Conservation (phyloP, 2,329 filamentous ascomycete species). For the Ploettnerulaceae sp. region DNA sequence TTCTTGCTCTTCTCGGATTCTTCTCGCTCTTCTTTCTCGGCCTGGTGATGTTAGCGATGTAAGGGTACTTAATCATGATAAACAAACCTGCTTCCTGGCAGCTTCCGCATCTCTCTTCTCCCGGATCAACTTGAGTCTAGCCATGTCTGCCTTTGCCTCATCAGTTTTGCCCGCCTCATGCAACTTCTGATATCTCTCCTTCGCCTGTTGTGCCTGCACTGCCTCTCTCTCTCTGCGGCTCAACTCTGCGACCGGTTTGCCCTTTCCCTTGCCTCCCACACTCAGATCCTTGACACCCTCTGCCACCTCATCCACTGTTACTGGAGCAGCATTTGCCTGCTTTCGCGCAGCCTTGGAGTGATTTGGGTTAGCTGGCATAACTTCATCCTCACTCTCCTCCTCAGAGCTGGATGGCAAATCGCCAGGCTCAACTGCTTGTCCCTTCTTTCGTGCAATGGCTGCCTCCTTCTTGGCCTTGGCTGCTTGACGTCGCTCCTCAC, state of each 20-base stretch:
- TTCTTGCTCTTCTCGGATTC: conserved; percentile 38
- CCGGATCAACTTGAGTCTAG: conserved; percentile 72
- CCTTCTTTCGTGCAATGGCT: conserved; percentile 71
- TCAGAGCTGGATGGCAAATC: conserved; percentile 73
- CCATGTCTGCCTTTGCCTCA: conserved; percentile 84
- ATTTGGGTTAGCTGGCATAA: conserved; percentile 86
- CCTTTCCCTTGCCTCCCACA: conserved; percentile 40
- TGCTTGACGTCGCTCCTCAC: conserved; percentile 81
- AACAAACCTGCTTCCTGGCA: conserved; percentile 70
- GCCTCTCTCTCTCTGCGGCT: conserved; percentile 70
- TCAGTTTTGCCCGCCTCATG: conserved; percentile 96
- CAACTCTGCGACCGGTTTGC: conserved; percentile 46
- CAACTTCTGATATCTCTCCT: conserved; percentile 85
- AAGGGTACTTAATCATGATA: neutral
- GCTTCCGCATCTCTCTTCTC: conserved; percentile 84
- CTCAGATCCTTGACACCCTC: conserved; percentile 52
- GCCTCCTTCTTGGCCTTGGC: conserved; percentile 91
- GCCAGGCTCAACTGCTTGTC: conserved; percentile 70
- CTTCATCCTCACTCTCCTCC: conserved; percentile 51
- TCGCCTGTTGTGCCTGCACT: conserved; percentile 78
- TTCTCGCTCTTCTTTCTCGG: conserved; percentile 36
- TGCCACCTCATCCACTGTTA: conserved; percentile 45
- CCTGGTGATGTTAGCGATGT: conserved; percentile 30
- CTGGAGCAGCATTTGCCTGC: conserved; percentile 43
- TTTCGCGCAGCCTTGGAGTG: conserved; percentile 71